Evolutionary conservation across 2,329 filamentous ascomycete genomes (phyloP).

Genomic region (Pyricularia pennisetigena): DNA sequence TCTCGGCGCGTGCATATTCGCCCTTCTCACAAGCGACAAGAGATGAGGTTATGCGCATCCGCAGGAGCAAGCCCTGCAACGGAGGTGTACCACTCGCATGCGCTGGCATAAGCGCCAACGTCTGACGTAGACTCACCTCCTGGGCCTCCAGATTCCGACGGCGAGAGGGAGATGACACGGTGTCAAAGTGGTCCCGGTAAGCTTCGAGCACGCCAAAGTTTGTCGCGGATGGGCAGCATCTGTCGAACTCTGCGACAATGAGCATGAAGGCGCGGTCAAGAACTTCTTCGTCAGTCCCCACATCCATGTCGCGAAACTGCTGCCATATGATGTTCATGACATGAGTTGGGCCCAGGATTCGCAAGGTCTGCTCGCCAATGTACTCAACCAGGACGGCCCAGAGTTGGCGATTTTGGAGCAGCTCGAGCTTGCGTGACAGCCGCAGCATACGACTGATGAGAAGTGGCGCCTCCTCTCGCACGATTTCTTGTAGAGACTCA

Average conservation of each 20-base stretch:
- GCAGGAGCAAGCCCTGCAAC: neutral
- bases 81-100: neutral
- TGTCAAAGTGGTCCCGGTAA: slow-evolving; percentile 4
- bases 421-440: slow-evolving; percentile 24
- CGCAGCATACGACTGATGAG: slow-evolving; percentile 22
- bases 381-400: slow-evolving; percentile 21
- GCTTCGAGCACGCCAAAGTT: slow-evolving; percentile 5
- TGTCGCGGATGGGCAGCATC: neutral
- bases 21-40: slow-evolving; percentile 3
- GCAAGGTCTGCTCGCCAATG: slow-evolving; percentile 18
- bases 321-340: slow-evolving; percentile 21
- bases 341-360: slow-evolving; percentile 18
- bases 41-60: slow-evolving; percentile 4
- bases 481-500: slow-evolving; percentile 23
- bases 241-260: slow-evolving; percentile 4
- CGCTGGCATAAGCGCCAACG: neutral
- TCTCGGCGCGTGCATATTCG: neutral
- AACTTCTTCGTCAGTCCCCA: slow-evolving; percentile 17
- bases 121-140: neutral
- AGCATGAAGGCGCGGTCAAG: slow-evolving; percentile 5
- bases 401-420: slow-evolving; percentile 21
- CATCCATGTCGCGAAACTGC: slow-evolving; percentile 18
- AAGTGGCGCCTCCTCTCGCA: slow-evolving; percentile 21
- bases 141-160: slow-evolving; percentile 3
- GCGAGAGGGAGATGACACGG: slow-evolving; percentile 3